Base-by-base conservation (phyloP, 306 rosid species). In the Oemleria cerasiformis region DNA sequence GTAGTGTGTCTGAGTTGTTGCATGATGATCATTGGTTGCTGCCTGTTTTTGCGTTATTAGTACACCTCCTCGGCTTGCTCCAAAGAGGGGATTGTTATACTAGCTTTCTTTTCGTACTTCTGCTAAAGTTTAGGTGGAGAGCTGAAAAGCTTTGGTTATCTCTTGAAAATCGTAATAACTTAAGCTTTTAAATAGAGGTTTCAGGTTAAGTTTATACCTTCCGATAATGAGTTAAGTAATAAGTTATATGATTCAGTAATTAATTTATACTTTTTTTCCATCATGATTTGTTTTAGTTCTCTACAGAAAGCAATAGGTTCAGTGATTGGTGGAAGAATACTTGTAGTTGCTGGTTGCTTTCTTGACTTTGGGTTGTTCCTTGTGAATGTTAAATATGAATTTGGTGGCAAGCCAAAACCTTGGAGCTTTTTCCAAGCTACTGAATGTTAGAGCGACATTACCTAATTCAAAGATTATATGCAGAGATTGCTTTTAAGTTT, bases 371-470 rank as follows among this genome's bases (percentile, higher is more conserved):
- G 19, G 8, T 41, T 59, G 20, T 16, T 7, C 19, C 1, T 72
- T 68, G 55, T 0, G 7, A 57, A 67, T 23, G 65, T 48, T 9
- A 15, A 34, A 11, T 10, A 5, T 9, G 23, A 39, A 53, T 54
- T 63, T 58, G 39, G 58, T 13, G 58, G 12, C 59, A 6, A 12
- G 17, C 25, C 60, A 17, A 50, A 25, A 34, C 17, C 20, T 67
- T 73, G n/a, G 6, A 58, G 63, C 16, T 36, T 4, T 60, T n/a
- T 4, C 36, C 12, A 60, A 60, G 21, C 65, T 60, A 6, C 16
- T 60, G 62, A 8, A 57, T 57, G 4, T 49, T 51, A 72, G 72
- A 71, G 54, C 57, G 71, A 34, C 68, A 71, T 38, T 77, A 39
- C 13, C 13, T 65, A 30, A 17, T 68, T 9, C 55, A 54, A 8